Conservation (phyloP, 257 asterid genomes). For the Solanum etuberosum region DNA sequence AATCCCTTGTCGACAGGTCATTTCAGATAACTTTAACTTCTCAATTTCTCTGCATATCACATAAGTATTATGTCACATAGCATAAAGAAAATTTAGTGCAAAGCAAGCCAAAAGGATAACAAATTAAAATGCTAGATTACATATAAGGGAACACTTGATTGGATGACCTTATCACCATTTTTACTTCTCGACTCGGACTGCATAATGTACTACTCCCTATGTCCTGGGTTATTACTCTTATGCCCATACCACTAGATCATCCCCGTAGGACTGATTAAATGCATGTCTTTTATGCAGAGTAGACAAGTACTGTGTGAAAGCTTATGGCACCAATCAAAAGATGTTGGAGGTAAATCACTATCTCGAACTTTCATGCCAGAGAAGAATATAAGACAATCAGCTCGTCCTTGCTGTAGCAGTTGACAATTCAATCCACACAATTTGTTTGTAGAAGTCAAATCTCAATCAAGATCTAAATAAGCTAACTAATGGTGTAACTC, state of each 20-base stretch:
- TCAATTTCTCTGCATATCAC: slow-evolving; percentile 64
- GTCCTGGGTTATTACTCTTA: background rate
- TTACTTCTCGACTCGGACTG: background rate
- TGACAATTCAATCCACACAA: background rate
- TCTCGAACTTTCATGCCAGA: background rate
- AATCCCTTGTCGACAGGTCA: slow-evolving; percentile 92
- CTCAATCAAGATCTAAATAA: background rate
- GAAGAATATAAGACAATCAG: background rate
- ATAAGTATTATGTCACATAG: background rate
- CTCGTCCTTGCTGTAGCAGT: background rate
- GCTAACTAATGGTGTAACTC: background rate
- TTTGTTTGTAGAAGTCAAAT: background rate
- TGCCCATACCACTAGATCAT: background rate
- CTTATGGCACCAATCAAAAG: background rate
- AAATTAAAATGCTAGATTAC: background rate
- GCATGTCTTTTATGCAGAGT: background rate
- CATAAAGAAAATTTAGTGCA: background rate
- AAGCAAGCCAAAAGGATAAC: background rate
- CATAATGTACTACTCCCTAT: background rate
- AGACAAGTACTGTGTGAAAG: background rate
- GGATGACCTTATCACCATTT: background rate
- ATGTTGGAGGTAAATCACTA: background rate
- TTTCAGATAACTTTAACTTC: slow-evolving; percentile 78
- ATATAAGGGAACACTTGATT: background rate
- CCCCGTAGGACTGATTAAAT: background rate